Conservation (phyloP, 2,329 filamentous ascomycete species). For the Myriosclerotinia duriaeana region DNA sequence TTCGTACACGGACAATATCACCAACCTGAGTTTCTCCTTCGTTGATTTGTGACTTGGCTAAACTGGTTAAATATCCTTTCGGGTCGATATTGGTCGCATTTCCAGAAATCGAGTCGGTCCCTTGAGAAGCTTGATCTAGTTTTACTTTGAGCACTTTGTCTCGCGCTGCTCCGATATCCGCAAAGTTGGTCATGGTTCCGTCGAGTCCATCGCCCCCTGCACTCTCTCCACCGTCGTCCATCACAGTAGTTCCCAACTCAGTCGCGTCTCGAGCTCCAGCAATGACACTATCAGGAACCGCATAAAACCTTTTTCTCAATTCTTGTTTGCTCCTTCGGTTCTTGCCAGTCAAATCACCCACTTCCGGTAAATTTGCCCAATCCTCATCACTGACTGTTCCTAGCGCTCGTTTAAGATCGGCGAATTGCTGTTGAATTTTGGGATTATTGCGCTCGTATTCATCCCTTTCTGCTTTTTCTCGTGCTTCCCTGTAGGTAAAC, state of each 20-base stretch:
- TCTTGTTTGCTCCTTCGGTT: conserved; percentile 84
- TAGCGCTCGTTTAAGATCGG: conserved; percentile 88
- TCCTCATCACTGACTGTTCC: conserved; percentile 90
- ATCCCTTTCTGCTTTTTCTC: conserved; percentile 85
- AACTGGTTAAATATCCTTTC: conserved; percentile 90
- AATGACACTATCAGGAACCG: conserved; percentile 92
- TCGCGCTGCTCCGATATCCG: conserved; percentile 91
- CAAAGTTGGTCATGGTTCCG: conserved; percentile 96
- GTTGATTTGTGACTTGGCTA: conserved; percentile 77
- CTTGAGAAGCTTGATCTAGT: conserved; percentile 81
- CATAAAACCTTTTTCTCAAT: conserved; percentile 83
- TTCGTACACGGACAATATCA: conserved; percentile 90
- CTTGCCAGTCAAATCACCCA: conserved; percentile 94
- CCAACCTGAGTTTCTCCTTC: conserved; percentile 83
- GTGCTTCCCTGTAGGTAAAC: conserved; percentile 77
- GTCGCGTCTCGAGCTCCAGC: conserved; percentile 78
- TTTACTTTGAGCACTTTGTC: conserved; percentile 95
- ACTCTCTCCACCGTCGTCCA: conserved; percentile 65
- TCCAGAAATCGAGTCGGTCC: conserved; percentile 68
- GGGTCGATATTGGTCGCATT: conserved; percentile 90
- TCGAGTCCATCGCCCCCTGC: conserved; percentile 53
- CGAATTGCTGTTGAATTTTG: conserved; percentile 97
- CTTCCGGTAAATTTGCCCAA: conserved; percentile 93
- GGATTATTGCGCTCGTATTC: conserved; percentile 97
- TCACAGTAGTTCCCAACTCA: conserved; percentile 85